Evolutionary conservation across 345 rosid genomes (phyloP).

Genomic region (Excoecaria cochinchinensis): DNA sequence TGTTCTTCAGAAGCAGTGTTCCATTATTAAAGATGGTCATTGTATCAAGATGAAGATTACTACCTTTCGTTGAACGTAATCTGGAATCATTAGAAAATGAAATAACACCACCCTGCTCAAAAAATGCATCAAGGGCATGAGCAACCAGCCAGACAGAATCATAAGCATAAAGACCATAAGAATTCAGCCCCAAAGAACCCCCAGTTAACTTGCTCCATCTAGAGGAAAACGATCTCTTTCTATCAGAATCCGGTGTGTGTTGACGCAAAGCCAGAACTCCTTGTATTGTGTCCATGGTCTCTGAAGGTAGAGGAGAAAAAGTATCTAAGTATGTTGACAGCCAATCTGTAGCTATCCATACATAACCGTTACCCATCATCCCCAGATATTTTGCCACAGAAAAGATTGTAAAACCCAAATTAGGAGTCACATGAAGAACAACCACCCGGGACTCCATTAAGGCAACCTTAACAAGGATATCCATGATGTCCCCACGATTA

Average conservation of each 20-base stretch:
- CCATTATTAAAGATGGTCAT: slow-evolving; percentile 69
- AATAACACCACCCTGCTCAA: slow-evolving; percentile 66
- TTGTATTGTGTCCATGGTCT: slow-evolving; percentile 65
- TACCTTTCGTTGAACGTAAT: slow-evolving; percentile 37
- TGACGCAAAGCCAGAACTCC: slow-evolving; percentile 82
- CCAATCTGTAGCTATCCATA: slow-evolving; percentile 96
- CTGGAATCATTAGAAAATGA: slow-evolving; percentile 77
- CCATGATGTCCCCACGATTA: slow-evolving; percentile 49
- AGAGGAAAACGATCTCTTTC: slow-evolving; percentile 54
- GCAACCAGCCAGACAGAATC: slow-evolving; percentile 92
- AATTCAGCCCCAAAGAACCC: slow-evolving; percentile 58
- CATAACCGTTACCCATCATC: slow-evolving; percentile 93
- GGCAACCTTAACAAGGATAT: slow-evolving; percentile 69
- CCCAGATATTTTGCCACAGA: slow-evolving; percentile 69
- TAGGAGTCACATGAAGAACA: slow-evolving; percentile 60
- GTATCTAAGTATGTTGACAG: slow-evolving; percentile 67
- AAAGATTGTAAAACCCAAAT: slow-evolving; percentile 54
- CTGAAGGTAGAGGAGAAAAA: slow-evolving; percentile 50
- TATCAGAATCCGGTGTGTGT: slow-evolving; percentile 65
- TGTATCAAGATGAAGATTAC: slow-evolving; percentile 68
- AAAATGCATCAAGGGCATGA: slow-evolving; percentile 64
- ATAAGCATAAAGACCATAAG: slow-evolving; percentile 83
- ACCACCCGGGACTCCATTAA: slow-evolving; percentile 77
- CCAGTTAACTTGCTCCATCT: slow-evolving; percentile 59
- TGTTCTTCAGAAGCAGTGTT: slow-evolving; percentile 50